Conservation (phyloP, 208 protist species). For the Novymonas esmeraldas region DNA sequence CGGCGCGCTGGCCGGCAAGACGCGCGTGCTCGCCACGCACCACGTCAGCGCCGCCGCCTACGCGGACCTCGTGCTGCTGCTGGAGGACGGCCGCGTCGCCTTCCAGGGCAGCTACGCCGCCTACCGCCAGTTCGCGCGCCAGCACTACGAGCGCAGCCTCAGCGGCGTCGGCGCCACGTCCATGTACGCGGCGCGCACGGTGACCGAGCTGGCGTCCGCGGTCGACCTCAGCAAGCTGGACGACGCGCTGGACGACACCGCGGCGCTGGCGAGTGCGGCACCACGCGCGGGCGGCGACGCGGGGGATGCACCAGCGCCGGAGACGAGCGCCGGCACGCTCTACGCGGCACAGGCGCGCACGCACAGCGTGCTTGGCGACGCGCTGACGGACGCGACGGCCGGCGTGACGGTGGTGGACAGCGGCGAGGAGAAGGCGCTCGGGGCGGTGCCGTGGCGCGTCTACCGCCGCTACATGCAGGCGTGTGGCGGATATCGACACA, state of each 20-base stretch:
- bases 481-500: conserved; percentile 43
- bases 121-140: conserved; percentile 49
- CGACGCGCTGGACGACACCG: background rate
- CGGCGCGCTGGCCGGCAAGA: too few species aligned
- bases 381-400: conserved; percentile 1
- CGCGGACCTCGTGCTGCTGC: too few species aligned
- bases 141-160: conserved; percentile 36
- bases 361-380: background rate
- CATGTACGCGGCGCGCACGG: conserved; percentile 1
- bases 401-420: conserved; percentile 11
- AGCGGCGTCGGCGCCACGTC: conserved; percentile 12
- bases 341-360: background rate
- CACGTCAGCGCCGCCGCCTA: too few species aligned
- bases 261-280: background rate
- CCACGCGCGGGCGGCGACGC: too few species aligned
- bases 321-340: background rate
- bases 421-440: conserved; percentile 44
- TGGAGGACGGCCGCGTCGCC: conserved; percentile 54
- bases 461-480: conserved; percentile 63
- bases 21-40: too few species aligned
- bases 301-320: background rate
- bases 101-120: conserved; percentile 36
- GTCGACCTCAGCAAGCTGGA: conserved; percentile 1
- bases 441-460: conserved; percentile 45
- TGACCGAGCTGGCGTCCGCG: conserved; percentile 6